Evolutionary conservation across 2,329 filamentous ascomycete genomes (phyloP), one percentile per base, ranked within the genome.

Genomic region (Trichothecium roseum): DNA sequence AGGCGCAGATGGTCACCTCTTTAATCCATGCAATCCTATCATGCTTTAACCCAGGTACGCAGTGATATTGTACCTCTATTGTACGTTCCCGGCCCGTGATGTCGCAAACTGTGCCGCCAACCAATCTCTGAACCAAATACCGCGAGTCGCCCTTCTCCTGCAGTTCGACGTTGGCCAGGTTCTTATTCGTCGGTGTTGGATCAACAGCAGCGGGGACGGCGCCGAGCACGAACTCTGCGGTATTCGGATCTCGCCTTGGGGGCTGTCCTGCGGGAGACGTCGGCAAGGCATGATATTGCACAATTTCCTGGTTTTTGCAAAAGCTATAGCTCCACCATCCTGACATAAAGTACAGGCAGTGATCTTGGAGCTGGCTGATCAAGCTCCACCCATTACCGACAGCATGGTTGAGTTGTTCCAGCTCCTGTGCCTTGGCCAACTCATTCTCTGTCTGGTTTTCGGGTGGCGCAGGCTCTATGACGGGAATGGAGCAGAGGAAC

Each of bases 301-400:
- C 82, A 42, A 95, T 80, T 43, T 89, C 78, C 42, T 80, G 72
- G 52, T 84, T 84, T 61, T 94, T 91, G 66, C 88, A 95, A 57
- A 94, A 94, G 47, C 81, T 83, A 60, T 95, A 95, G 52, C 83
- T 91, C 88, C 88, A 95, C 88, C 88, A 95, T 0, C 88, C 88
- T 1, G 78, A 83, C 44, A 87, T 64, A 44, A 69, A 75, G 63
- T 89, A 94, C 43, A 95, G 73, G 56, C 88, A 95, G 4, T 79
- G 82, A 36, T 88, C 74, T 38, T 91, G 75, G 58, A 95, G 80
- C 18, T 79, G 77, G 43, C 74, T 72, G 34, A 95, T 65, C 16
- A 95, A 68, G 50, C 91, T 82, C 71, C 84, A 83, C 5, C 88
- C 88, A 33, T 78, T 78, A 22, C 76, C 71, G 2, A 81, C 83